Evolutionary conservation across 1,139 yeast genomes (phyloP), one percentile per base, ranked within the genome.

Genomic region (Blastobotrys aristatus): DNA sequence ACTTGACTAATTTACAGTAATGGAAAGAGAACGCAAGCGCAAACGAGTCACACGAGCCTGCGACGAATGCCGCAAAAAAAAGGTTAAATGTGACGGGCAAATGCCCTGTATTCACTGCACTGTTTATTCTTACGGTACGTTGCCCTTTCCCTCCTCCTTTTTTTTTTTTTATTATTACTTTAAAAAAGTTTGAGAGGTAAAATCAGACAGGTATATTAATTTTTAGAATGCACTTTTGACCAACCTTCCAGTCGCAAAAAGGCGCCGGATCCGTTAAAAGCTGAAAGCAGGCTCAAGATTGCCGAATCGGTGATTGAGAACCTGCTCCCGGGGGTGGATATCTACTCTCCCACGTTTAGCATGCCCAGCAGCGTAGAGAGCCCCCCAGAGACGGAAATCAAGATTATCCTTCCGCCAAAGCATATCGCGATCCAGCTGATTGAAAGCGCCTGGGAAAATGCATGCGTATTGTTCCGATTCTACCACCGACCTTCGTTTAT

Each of bases 41-140:
- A 76, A 89, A 59, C 69, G 95, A 48, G 95, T 87, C 26, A 79
- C 92, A 1, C 70, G 92, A 47, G 96, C 96, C 2, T 88, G 96
- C 64, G 92, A 84, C 59, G 80, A 80, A 51, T 88, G 94, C 42
- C 64, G 70, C 14, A 71, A 79, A 64, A 82, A 85, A 63, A 88
- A 88, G 65, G 90, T 87, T 57, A 84, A 84, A 61, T 88, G 96
- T 66, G 94, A 87, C 55, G 96, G 96, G 14, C 79, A 80, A 60
- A 82, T 81, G 57, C 95, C 95, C 1, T 88, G 96, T 66, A 82
- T 83, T 43, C 94, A 85, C 63, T 87, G 96, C 62, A 85, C 96
- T 0, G 96, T 88, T 1, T 89, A 88, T 65, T 81, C 88, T 8
- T 86, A 84, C 64, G 76, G 92, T 64, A 73, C 80, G 18, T 80